Percentiles rank a stretch among this genome's conserved stretches.
Conservation (phyloP, 1,284 basidiomycete genomes). For the Gymnopus androsaceus region DNA sequence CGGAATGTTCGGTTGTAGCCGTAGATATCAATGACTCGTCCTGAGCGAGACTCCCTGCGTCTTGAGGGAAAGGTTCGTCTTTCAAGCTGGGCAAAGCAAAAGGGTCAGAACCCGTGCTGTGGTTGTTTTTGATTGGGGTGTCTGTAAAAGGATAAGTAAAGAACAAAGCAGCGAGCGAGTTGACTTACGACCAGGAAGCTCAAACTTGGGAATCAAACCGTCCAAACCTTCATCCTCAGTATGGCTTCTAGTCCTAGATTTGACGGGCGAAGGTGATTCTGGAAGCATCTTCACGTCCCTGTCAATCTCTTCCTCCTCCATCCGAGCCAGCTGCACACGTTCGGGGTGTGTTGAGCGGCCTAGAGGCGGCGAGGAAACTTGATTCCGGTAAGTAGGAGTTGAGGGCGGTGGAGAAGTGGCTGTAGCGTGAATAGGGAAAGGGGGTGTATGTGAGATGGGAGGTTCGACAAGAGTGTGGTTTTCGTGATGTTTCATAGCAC, state of each 20-base stretch:
- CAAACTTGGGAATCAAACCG: slow-evolving; percentile 48
- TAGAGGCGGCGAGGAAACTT: slow-evolving; percentile 41
- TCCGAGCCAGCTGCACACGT: slow-evolving; percentile 39
- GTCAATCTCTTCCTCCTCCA: slow-evolving; percentile 41
- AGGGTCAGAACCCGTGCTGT: slow-evolving; percentile 19
- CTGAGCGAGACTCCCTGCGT: slow-evolving; percentile 4
- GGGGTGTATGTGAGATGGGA: slow-evolving; percentile 31
- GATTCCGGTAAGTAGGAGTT: slow-evolving; percentile 12
- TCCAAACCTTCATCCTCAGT: slow-evolving; percentile 30
- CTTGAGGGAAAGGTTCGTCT: slow-evolving; percentile 24
- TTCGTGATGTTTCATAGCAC: slow-evolving; percentile 37
- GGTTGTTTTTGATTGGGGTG: not conserved
- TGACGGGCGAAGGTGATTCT: slow-evolving; percentile 63
- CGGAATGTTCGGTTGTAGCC: slow-evolving; percentile 11
- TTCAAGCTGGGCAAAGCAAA: slow-evolving; percentile 23
- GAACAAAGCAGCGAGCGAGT: not conserved
- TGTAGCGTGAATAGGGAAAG: slow-evolving; percentile 28
- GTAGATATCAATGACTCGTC: slow-evolving; percentile 17
- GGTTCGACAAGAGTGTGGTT: slow-evolving; percentile 21
- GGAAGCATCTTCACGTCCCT: slow-evolving; percentile 52
- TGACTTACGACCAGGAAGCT: slow-evolving; percentile 31
- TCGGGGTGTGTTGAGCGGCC: slow-evolving; percentile 53
- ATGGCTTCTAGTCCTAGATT: slow-evolving; percentile 24
- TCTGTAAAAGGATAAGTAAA: slow-evolving; percentile 2
- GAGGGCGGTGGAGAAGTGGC: slow-evolving; percentile 20